Evolutionary conservation across 2,329 filamentous ascomycete genomes (phyloP).

Genomic region (Lithohypha guttulata): DNA sequence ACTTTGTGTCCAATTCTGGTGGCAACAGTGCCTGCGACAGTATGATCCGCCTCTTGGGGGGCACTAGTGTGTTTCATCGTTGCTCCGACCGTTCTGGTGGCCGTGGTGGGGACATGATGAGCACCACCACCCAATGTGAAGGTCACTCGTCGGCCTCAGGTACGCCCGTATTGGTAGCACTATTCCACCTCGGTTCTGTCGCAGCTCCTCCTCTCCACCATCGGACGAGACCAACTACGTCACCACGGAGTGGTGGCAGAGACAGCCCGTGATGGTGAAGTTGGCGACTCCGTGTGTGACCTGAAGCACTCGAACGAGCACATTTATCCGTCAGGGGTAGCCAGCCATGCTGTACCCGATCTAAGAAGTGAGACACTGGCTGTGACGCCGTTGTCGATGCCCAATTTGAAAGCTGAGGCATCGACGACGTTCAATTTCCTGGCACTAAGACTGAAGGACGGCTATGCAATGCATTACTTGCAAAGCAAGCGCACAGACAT

Average conservation of each 20-base stretch:
- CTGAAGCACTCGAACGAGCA: too few relatives aligned
- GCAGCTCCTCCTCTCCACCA: conserved; percentile 1
- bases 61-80: conserved; percentile 4
- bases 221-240: background rate
- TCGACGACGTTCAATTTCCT: conserved; percentile 26
- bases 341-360: background rate
- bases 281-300: background rate
- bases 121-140: conserved; percentile 3
- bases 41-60: background rate
- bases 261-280: conserved; percentile 3
- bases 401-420: conserved; percentile 5
- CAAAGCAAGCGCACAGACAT: conserved; percentile 1
- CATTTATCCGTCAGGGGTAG: too few relatives aligned
- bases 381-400: conserved; percentile 2
- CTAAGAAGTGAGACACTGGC: background rate
- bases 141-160: conserved; percentile 1
- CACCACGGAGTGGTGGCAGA: background rate
- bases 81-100: conserved; percentile 1
- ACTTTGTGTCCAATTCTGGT: conserved; percentile 2
- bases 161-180: conserved; percentile 3
- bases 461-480: conserved; percentile 2
- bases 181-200: conserved; percentile 1
- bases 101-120: conserved; percentile 1
- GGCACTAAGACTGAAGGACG: conserved; percentile 1
- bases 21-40: conserved; percentile 1